Evolutionary conservation across 352 stramenopile genomes (phyloP), one percentile per base, ranked within the genome.

Genomic region (Elongisporangium undulatum): DNA sequence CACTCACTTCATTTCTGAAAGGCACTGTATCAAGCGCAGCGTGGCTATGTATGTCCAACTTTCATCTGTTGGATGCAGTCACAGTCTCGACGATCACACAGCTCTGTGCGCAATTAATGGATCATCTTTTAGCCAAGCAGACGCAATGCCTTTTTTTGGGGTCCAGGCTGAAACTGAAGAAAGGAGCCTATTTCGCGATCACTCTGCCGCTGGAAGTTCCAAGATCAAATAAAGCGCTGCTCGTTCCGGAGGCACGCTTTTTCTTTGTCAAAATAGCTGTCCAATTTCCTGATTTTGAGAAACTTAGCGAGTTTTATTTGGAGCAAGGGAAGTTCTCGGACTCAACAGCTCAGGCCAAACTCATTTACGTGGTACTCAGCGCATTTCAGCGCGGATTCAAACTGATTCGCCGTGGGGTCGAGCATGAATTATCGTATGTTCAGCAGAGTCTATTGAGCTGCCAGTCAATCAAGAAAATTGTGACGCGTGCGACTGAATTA

Each of bases 31-130:
- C 72, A 0, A 77, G 64, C n/a, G 80, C 76, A 4, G 78, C 81
- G 16, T 90, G 81, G 81, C 56, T 93, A 15, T 74, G 69, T 24
- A 63, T 84, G 3, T 58, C 71, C 21, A 72, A 75, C 12, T 61
- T 84, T 0, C 66, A 82, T 0, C 54, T 72, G 0, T 41, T 89
- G 8, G 49, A 68, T 2, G 9, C 23, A 2, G 51, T 23, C 1
- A 53, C 62, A 9, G 38, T 79, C 0, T 74, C 69, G 0, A 53
- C 75, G 3, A 49, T 86, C 7, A 67, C 55, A 10, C 56, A 68
- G 9, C 20, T 89, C 2, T 91, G 82, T 48, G 59, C 67, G 4
- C 76, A 87, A 52, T 68, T 86, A 7, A 72, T 79, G 63, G 71
- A 75, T 12, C 59, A 38, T 0, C 50, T 87, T 0, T 61, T 63